phyloP scores from a whole-genome alignment of 2,329 filamentous ascomycete genomes.

The Beauveria scarabaeidicola region DNA sequence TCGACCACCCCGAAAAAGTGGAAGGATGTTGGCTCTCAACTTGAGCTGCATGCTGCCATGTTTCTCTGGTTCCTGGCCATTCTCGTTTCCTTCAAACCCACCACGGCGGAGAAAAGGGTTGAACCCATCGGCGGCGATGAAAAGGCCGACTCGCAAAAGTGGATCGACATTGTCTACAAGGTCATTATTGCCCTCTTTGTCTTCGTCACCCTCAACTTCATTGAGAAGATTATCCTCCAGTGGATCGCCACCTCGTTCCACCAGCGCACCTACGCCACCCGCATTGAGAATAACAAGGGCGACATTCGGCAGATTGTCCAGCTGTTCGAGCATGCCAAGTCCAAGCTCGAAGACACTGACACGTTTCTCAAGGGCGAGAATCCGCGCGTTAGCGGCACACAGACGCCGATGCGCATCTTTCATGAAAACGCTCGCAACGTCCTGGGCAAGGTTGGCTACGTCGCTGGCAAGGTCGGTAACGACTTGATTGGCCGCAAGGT shows the following conservation, averaged over 20 bases:
- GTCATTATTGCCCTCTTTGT: constrained; percentile 81
- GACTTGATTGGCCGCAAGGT: constrained; percentile 78
- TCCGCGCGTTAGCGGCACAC: constrained; percentile 46
- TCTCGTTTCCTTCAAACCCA: constrained; percentile 77
- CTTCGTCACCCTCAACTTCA: constrained; percentile 67
- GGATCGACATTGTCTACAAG: constrained; percentile 77
- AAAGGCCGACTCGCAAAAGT: constrained; percentile 43
- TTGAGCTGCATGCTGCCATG: constrained; percentile 76
- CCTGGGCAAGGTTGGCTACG: constrained; percentile 72
- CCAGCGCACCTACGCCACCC: constrained; percentile 76
- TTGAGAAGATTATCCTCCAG: constrained; percentile 90
- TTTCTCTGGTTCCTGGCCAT: constrained; percentile 91
- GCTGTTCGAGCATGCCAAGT: constrained; percentile 65
- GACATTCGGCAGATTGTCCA: constrained; percentile 58
- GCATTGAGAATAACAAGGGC: constrained; percentile 88
- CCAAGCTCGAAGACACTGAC: constrained; percentile 51
- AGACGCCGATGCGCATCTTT: constrained; percentile 67
- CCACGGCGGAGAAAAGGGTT: constrained; percentile 54
- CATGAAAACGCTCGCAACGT: constrained; percentile 68
- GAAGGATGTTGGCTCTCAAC: constrained; percentile 76
- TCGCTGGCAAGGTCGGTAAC: constrained; percentile 77
- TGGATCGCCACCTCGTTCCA: constrained; percentile 93
- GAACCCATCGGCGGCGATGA: constrained; percentile 18
- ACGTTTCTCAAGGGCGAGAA: constrained; percentile 38
- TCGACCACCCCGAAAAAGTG: constrained; percentile 90